Conservation (phyloP, 2,329 filamentous ascomycete genomes). For the Hymenoscyphus repandus region DNA sequence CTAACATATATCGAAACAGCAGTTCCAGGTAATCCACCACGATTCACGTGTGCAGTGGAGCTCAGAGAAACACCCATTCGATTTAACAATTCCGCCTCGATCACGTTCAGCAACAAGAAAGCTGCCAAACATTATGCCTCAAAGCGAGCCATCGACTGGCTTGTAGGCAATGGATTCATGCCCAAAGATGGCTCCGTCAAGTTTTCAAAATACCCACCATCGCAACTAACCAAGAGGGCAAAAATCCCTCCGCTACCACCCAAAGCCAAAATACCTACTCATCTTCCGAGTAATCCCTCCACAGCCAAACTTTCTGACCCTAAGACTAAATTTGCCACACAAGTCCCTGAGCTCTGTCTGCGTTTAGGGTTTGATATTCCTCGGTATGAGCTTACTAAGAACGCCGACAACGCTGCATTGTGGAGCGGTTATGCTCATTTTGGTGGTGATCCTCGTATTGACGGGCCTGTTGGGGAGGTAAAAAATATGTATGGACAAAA, state of each 20-base stretch:
- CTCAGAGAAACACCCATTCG: constrained; percentile 19
- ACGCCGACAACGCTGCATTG: constrained; percentile 10
- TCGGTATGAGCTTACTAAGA: constrained; percentile 20
- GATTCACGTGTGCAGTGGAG: constrained; percentile 21
- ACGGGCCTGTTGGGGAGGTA: constrained; percentile 37
- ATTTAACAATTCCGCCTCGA: constrained; percentile 15
- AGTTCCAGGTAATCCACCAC: constrained; percentile 2
- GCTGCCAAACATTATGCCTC: constrained; percentile 29
- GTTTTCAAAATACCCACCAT: constrained; percentile 19
- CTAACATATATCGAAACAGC: constrained; percentile 10
- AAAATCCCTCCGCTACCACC: not conserved
- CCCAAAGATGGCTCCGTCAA: constrained; percentile 21
- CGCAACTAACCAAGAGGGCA: constrained; percentile 3
- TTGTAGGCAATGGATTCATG: constrained; percentile 27
- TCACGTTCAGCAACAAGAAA: constrained; percentile 28
- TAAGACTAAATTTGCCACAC: constrained; percentile 10
- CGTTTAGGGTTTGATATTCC: constrained; percentile 24
- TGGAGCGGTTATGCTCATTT: constrained; percentile 28
- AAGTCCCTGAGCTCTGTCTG: constrained; percentile 22
- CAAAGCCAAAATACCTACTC: not conserved
- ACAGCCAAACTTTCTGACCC: not conserved
- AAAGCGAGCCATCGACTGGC: constrained; percentile 30
- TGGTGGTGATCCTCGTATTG: constrained; percentile 23
- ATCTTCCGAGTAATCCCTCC: not conserved
- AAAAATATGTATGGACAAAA: constrained; percentile 41